Evolutionary conservation across 2,329 filamentous ascomycete species (phyloP), one percentile per base, ranked within the genome.

Genomic region (Aspergillus pseudoviridinutans): DNA sequence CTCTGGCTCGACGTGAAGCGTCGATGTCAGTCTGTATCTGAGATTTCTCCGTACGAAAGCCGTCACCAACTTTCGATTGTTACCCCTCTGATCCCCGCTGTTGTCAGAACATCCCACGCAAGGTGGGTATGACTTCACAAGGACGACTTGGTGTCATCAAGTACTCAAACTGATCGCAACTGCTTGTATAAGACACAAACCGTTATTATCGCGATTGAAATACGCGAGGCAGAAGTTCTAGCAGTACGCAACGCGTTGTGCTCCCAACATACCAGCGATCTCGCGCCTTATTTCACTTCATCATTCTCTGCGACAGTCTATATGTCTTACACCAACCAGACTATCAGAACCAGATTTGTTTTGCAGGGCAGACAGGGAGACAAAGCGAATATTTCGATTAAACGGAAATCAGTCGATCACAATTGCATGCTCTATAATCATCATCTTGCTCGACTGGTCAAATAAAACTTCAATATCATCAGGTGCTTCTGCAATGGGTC

Each of bases 401-500:
- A 55, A 4, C 42, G 54, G 12, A 46, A 44, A 38, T 25, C 54
- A 28, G 44, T 35, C 25, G 49, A 51, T 29, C 53, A 55, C 41
- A 38, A 51, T 56, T 56, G 54, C 54, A 62, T 55, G 56, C 22
- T 44, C 49, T 52, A 56, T 53, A 53, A 46, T 50, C 14, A 42
- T 14, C 47, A 44, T n/a, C 54, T 29, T 24, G 54, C 22, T 42
- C 57, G 52, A 28, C 58, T 32, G 20, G 58, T 42, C 38, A 64
- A 61, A 27, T 58, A 57, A 63, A 59, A 54, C 24, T 52, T 28
- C 47, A 64, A 56, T 14, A 24, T 29, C 46, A 38, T 47, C 25
- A 47, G 17, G 44, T 47, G 41, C 41, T 49, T 41, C 9, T 51
- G 64, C 35, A 42, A 73, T 74, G 71, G 66, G 58, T 62, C 61